Base-by-base conservation (phyloP, 2,329 filamentous ascomycete genomes). In the Biscogniauxia mediterranea region DNA sequence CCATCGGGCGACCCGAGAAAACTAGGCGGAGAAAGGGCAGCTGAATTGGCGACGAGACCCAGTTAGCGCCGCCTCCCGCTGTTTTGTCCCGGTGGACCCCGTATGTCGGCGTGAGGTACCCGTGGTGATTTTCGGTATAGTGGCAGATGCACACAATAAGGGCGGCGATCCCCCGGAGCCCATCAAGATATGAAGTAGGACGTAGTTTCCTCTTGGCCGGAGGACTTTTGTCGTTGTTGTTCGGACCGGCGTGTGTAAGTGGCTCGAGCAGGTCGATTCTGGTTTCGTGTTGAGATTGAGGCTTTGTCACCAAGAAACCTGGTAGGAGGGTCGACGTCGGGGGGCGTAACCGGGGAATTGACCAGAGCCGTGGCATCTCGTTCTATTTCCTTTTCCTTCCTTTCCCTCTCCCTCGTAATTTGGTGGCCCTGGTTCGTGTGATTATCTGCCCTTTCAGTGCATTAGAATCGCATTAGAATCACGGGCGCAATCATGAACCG, bases 141-240 rank as follows among this genome's bases (percentile, higher is more conserved):
- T 82, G 80, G 63, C 77, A 80, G 70, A 80, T 68, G 65, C 80
- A 81, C 61, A 83, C 80, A 51, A 82, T 66, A 56, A 82, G 72
- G 9, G 79, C 78, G 19, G 80, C 80, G 28, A 83, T 70, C 23
- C 81, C 81, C n/a, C 80, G 79, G 53, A 83, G 70, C 32, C 81
- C 80, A 69, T 83, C 80, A 54, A 83, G 76, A 65, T 81, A 82
- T 13, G 79, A 78, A 1, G 79, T 81, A 51, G 76, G 73, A 63
- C 79, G 78, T 8, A 75, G 46, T 23, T 58, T 59, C 32, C n/a
- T 28, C 50, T 9, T 49, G 3, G 51, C 1, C 21, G 17, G 38
- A 2, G 38, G 38, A 32, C 28, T 32, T 6, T 46, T 13, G 38
- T 6, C 17, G 17, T 11, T n/a, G 38, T n/a, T 11, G 17, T n/a